These are phyloP conservation scores for Oryza coarctata DNA, from an alignment of 176 grass and related monocot species.

Conservation along the genomic window DNA sequence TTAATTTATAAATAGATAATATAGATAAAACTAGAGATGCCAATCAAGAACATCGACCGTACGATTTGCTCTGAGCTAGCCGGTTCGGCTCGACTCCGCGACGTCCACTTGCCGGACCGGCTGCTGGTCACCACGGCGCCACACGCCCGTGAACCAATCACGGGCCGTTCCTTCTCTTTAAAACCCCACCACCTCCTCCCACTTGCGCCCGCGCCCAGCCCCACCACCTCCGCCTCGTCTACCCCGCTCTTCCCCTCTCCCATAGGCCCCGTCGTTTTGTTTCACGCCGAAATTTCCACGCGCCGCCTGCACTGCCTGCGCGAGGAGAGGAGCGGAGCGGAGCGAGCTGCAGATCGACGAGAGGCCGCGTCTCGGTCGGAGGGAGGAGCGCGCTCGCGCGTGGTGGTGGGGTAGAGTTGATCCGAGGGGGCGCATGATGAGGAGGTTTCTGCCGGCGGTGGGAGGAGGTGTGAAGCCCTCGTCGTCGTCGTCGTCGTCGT, in stretches of 20 bases:
- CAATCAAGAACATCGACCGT: too few species aligned
- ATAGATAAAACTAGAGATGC: too few species aligned
- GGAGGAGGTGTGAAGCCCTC: slow-evolving; percentile 38
- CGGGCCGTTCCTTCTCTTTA: not conserved
- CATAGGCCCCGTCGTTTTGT: not conserved
- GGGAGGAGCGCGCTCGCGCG: too few species aligned
- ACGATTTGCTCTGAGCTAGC: too few species aligned
- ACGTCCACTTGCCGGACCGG: not conserved
- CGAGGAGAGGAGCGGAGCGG: not conserved
- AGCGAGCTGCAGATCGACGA: not conserved
- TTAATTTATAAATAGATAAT: too few species aligned
- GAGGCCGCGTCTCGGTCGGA: not conserved
- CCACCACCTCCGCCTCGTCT: not conserved
- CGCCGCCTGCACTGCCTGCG: not conserved
- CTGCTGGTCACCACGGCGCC: slow-evolving; percentile 32
- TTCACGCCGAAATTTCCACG: slow-evolving; percentile 11
- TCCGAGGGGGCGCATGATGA: slow-evolving; percentile 9
- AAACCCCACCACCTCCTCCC: slow-evolving; percentile 30
- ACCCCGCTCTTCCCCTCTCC: not conserved
- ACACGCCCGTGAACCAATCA: slow-evolving; percentile 53
- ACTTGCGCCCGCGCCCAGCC: slow-evolving; percentile 27
- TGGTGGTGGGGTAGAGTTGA: not conserved
- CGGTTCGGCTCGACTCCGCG: not conserved
- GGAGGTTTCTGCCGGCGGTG: slow-evolving; percentile 49
- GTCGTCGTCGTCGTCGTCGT: slow-evolving; percentile 40